Percentiles rank a stretch among this genome's conserved stretches.
phyloP scores from a whole-genome alignment of 2,329 filamentous ascomycete genomes.

The Cytospora mali region DNA sequence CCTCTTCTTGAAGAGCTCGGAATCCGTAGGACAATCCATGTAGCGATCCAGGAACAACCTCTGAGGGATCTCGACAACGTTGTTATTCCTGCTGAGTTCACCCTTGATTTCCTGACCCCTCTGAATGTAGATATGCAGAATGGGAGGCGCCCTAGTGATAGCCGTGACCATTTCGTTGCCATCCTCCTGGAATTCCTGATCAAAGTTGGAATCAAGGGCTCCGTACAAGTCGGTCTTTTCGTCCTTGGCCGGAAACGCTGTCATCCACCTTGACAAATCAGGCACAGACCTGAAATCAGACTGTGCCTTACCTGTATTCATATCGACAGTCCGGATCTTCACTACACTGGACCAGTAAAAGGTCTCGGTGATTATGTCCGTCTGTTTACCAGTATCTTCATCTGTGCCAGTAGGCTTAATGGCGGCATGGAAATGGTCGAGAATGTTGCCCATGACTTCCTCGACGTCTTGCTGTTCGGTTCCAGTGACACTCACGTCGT shows the following conservation, averaged over 20 bases:
- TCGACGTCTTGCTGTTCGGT: conserved; percentile 90
- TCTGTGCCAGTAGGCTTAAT: conserved; percentile 72
- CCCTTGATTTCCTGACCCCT: conserved; percentile 72
- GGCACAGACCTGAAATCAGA: conserved; percentile 56
- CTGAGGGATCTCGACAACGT: conserved; percentile 78
- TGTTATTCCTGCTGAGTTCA: conserved; percentile 64
- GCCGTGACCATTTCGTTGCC: conserved; percentile 68
- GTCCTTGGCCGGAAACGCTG: conserved; percentile 57
- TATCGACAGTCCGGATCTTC: conserved; percentile 46
- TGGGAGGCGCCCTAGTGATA: conserved; percentile 75
- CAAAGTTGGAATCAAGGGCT: conserved; percentile 83
- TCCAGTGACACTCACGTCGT: conserved; percentile 51
- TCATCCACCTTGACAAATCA: conserved; percentile 58
- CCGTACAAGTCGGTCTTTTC: conserved; percentile 71
- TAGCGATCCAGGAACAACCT: conserved; percentile 87
- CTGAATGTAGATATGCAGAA: conserved; percentile 88
- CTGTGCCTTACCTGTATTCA: conserved; percentile 48
- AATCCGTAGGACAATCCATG: conserved; percentile 66
- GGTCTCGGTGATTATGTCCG: conserved; percentile 75
- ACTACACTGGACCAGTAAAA: conserved; percentile 66
- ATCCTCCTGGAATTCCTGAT: conserved; percentile 73
- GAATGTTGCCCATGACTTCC: conserved; percentile 90
- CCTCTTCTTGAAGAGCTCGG: conserved; percentile 64
- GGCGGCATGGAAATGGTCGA: conserved; percentile 87
- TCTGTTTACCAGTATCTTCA: conserved; percentile 68